These are phyloP conservation scores for Fusarium globosum DNA, from an alignment of 2,329 filamentous ascomycete genomes.

Conservation along the genomic window DNA sequence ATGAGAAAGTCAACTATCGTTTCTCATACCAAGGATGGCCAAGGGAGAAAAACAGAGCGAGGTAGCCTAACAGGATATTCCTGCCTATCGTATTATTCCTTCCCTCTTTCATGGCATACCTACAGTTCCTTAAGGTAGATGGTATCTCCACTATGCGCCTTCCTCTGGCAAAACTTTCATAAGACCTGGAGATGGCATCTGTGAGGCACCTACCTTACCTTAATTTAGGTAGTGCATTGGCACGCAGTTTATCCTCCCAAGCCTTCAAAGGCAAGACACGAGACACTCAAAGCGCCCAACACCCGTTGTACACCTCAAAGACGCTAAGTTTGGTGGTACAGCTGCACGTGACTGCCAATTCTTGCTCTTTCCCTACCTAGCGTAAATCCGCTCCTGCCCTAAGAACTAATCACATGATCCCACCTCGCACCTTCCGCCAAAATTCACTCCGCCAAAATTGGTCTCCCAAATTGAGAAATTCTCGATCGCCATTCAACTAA, in stretches of 20 bases:
- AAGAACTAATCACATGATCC: no score
- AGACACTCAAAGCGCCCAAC: background rate
- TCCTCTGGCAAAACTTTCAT: background rate
- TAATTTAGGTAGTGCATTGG: background rate
- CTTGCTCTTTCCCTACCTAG: background rate
- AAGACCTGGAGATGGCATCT: background rate
- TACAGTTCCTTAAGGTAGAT: background rate
- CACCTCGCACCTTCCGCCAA: background rate
- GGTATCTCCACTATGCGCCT: background rate
- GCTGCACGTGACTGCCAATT: background rate
- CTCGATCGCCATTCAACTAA: constrained; percentile 53
- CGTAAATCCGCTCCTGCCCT: no score
- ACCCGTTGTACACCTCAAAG: background rate
- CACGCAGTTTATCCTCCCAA: background rate
- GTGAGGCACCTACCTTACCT: background rate
- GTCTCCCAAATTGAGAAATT: constrained; percentile 50
- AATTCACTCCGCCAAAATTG: constrained; percentile 51
- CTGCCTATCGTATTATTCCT: background rate
- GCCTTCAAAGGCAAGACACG: background rate
- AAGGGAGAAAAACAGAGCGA: background rate
- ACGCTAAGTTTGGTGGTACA: background rate
- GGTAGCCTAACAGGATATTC: background rate
- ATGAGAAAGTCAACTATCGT: background rate
- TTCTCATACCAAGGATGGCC: background rate
- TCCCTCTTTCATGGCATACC: background rate